Evolutionary conservation across 225 moss, liverwort and hornwort genomes (phyloP), one percentile per base, ranked within the genome.

Genomic region (Climacium dendroides): DNA sequence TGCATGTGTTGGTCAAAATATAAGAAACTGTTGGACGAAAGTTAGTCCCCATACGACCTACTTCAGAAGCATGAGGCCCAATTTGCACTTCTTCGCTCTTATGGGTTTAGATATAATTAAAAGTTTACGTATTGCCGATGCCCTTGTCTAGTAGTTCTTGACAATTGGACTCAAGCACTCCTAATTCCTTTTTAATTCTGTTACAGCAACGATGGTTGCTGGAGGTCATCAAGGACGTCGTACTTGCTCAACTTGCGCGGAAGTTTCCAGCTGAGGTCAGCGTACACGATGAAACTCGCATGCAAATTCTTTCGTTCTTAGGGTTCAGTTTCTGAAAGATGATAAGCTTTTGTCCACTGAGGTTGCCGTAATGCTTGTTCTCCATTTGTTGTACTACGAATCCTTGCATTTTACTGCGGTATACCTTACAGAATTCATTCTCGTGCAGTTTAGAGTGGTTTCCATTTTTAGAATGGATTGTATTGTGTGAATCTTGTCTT

Each of bases 251-350:
- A 82, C 92, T 99, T 65, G 60, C 95, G 11, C 88, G 91, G 61
- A 91, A 96, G 83, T 95, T 94, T 72, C 97, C 99, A 82, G 94
- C 99, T 80, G 92, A 97, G 93, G 98, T 97, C 79, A 88, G 92
- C 22, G 32, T 47, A 10, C 52, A 63, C 19, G 60, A 75, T 81
- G 78, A 79, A 69, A 19, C 45, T 83, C 81, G n/a, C 37, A 23
- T 62, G 43, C 63, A 63, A 35, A 58, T 66, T 73, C 41, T 84
- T 84, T 83, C 48, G 8, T 65, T 65, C 30, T 66, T 47, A 45
- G 12, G 78, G 53, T 73, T 83, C 28, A 61, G 72, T 80, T 88
- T 80, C 26, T 82, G 61, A 73, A 54, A 64, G 57, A 37, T 41
- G 66, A 57, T 65, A 77, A 73, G 48, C 59, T 85, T 32, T 62